These are phyloP conservation scores for Medicago truncatula DNA, from an alignment of 306 rosid species.

Conservation along the genomic window DNA sequence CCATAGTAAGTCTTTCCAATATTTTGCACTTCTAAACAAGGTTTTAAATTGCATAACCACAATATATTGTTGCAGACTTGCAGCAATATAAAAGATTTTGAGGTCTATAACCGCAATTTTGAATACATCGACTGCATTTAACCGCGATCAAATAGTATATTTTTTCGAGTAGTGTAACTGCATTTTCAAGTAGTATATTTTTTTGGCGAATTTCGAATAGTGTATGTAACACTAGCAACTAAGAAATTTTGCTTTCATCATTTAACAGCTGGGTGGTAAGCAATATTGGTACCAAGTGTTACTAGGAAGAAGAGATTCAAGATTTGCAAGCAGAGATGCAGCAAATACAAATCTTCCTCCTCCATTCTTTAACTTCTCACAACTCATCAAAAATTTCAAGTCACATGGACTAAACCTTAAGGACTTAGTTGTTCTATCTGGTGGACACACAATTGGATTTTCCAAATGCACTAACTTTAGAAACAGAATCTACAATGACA, in stretches of 20 bases:
- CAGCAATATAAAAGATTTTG: too few species aligned
- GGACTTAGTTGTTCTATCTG: conserved; percentile 57
- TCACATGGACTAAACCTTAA: conserved; percentile 48
- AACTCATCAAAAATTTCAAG: conserved; percentile 42
- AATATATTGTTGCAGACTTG: too few species aligned
- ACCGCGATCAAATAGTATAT: too few species aligned
- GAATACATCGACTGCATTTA: too few species aligned
- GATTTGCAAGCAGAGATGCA: conserved; percentile 47
- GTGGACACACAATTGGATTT: conserved; percentile 56
- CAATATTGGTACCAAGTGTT: conserved; percentile 47
- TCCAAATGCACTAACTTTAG: conserved; percentile 44
- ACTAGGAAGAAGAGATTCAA: conserved; percentile 61
- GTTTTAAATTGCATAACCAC: too few species aligned
- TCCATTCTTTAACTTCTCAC: conserved; percentile 36
- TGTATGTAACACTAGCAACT: background rate
- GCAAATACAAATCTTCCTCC: conserved; percentile 52
- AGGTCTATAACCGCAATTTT: too few species aligned
- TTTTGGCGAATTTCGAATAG: too few species aligned
- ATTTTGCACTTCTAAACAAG: background rate
- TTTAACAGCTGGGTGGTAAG: conserved; percentile 50
- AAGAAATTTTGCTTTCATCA: background rate
- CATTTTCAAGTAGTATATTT: too few species aligned
- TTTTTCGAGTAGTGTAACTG: too few species aligned
- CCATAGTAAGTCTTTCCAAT: conserved; percentile 35
- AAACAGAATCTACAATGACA: conserved; percentile 46